These are phyloP conservation scores for Manihot esculenta DNA, from an alignment of 441 rosid genomes.

Conservation along the genomic window DNA sequence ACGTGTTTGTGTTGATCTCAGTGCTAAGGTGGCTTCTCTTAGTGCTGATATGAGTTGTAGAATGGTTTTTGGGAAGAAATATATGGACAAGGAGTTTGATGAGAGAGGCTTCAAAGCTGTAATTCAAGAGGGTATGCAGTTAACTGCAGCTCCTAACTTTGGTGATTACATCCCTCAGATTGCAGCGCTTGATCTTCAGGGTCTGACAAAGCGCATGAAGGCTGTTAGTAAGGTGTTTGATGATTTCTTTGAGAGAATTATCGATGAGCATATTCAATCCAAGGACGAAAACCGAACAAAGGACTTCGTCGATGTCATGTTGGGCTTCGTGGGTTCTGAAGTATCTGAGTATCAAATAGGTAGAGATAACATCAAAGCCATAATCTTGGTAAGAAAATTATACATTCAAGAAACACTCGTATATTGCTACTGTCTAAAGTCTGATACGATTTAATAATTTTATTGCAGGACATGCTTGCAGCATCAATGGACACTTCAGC, in stretches of 20 bases:
- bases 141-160: constrained; percentile 30
- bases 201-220: constrained; percentile 39
- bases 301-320: constrained; percentile 49
- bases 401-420: not conserved
- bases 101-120: constrained; percentile 40
- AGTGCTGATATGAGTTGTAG: constrained; percentile 37
- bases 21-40: constrained; percentile 30
- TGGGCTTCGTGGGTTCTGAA: constrained; percentile 32
- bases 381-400: constrained; percentile 27
- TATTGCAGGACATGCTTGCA: constrained; percentile 38
- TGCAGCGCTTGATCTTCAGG: constrained; percentile 41
- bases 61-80: constrained; percentile 54
- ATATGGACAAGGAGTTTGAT: constrained; percentile 28
- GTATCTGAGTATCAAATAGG: constrained; percentile 31
- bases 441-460: not conserved
- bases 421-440: no score
- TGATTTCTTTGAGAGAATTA: constrained; percentile 37
- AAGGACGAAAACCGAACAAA: constrained; percentile 28
- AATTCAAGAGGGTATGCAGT: constrained; percentile 31
- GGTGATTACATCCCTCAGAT: constrained; percentile 43
- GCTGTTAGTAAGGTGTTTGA: constrained; percentile 32
- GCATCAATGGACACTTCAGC: constrained; percentile 44
- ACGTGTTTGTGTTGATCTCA: constrained; percentile 28
- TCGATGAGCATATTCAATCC: constrained; percentile 36
- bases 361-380: constrained; percentile 39